Percentiles rank a stretch among this genome's conserved stretches.
Conservation (phyloP, 768 basidiomycete species). For the Mycena maculata region DNA sequence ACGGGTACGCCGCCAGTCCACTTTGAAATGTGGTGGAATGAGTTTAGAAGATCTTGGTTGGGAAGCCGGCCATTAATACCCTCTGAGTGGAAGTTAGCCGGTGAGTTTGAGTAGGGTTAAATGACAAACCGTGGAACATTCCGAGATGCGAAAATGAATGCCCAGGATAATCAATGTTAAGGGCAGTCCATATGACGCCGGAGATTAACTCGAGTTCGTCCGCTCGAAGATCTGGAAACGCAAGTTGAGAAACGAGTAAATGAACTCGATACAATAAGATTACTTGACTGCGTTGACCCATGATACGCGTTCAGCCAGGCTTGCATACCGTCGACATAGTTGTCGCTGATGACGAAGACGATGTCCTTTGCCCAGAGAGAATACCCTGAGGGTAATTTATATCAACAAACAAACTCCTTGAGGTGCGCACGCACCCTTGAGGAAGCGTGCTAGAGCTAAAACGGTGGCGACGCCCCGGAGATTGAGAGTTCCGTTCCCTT, state of each 20-base stretch:
- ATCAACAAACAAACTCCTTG: conserved; percentile 1
- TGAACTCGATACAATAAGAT: conserved; percentile 16
- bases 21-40: conserved; percentile 76
- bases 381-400: conserved; percentile 61
- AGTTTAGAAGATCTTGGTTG: conserved; percentile 95
- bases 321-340: conserved; percentile 90
- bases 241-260: neutral
- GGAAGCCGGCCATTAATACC: conserved; percentile 95
- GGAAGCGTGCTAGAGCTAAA: conserved; percentile 83
- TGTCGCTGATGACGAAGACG: conserved; percentile 89
- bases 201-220: conserved; percentile 74
- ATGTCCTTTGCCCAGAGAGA: conserved; percentile 97
- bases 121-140: conserved; percentile 84
- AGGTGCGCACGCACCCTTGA: conserved; percentile 70
- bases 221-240: conserved; percentile 67
- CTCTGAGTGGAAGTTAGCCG: conserved; percentile 62
- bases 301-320: conserved; percentile 93
- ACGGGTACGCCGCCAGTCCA: conserved; percentile 83
- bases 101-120: neutral
- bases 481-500: conserved; percentile 73
- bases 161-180: conserved; percentile 95
- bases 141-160: conserved; percentile 97
- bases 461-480: conserved; percentile 89
- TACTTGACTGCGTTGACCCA: conserved; percentile 73
- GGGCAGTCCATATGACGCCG: conserved; percentile 94